phyloP scores from a whole-genome alignment of 2,329 filamentous ascomycete species.

The Ascochyta viciae-villosae region DNA sequence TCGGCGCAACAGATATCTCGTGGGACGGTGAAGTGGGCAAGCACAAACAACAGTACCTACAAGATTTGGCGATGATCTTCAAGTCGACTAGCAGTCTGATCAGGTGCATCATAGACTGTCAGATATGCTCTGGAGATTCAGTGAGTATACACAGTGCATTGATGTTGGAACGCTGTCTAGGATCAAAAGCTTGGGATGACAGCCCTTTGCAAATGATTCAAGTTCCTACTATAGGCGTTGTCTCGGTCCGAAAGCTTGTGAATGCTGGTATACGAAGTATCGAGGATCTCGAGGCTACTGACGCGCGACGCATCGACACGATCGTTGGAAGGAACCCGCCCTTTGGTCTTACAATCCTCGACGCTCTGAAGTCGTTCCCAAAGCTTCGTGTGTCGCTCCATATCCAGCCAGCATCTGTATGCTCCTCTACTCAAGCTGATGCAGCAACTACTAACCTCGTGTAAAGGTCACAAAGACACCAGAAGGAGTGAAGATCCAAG shows the following conservation, averaged over 20 bases:
- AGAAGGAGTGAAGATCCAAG: slow-evolving; percentile 62
- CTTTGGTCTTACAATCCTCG: slow-evolving; percentile 75
- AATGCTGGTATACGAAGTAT: slow-evolving; percentile 75
- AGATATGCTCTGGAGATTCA: slow-evolving; percentile 68
- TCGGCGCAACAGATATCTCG: slow-evolving; percentile 67
- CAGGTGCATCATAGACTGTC: slow-evolving; percentile 79
- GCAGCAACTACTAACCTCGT: background rate
- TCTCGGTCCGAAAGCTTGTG: slow-evolving; percentile 75
- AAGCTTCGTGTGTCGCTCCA: slow-evolving; percentile 64
- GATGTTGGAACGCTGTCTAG: slow-evolving; percentile 78
- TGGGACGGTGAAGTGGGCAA: slow-evolving; percentile 63
- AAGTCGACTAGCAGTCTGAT: slow-evolving; percentile 73
- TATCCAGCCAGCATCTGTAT: slow-evolving; percentile 55
- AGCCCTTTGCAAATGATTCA: slow-evolving; percentile 83
- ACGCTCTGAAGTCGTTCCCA: slow-evolving; percentile 74
- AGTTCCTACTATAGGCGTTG: slow-evolving; percentile 77
- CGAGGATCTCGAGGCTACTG: slow-evolving; percentile 69
- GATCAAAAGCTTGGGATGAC: slow-evolving; percentile 81
- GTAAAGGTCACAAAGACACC: slow-evolving; percentile 29
- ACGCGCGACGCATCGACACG: slow-evolving; percentile 77
- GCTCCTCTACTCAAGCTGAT: slow-evolving; percentile 22
- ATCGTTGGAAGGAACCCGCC: slow-evolving; percentile 81
- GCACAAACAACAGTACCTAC: slow-evolving; percentile 63
- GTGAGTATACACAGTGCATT: slow-evolving; percentile 72
- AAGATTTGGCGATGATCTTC: slow-evolving; percentile 70